Base-by-base conservation (phyloP, 2,329 filamentous ascomycete genomes). In the Pseudogymnoascus destructans region DNA sequence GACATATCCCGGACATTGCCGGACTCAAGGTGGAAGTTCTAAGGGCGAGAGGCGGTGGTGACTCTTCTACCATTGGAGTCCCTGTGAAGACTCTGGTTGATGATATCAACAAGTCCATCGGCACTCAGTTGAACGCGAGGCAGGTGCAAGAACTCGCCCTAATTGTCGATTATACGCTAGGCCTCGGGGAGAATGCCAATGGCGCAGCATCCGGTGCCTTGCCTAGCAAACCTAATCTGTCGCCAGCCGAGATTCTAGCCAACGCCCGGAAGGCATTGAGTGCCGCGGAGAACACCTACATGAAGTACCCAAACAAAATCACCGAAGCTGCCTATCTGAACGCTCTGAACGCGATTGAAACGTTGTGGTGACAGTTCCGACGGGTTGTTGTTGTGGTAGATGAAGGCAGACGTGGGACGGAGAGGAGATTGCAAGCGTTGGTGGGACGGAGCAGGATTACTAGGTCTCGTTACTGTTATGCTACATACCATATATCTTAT, bases 181-280 rank as follows among this genome's bases (percentile, higher is more conserved):
- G 5, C n/a, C 32, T n/a, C 32, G 32, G 3, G 32, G 32, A 13
- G 9, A 5, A 5, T 13, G 32, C 1, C 11, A 10, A 36, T 4
- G 17, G 0, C 6, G 15, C 1, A 3, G 9, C 9, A 19, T 5
- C 2, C 3, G 3, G 1, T 13, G 5, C 1, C 5, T 1, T 42
- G 5, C 10, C 7, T 46, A 6, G 3, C 11, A 46, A 46, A 17
- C 21, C 6, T 23, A 6, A n/a, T 25, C 21, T 46, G 3, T 25
- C 40, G 21, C 21, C 40, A 25, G 13, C 19, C 1, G 40, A 46
- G 3, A 23, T 46, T n/a, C 6, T 46, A 13, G 19, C 40, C 11
- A 25, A 46, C 11, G 40, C 40, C 21, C 11, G 11, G 9, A 46
- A 25, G 11, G 21, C 11, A 25, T 25, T 46, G 40, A 42, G 38